These are phyloP conservation scores for Mycena rebaudengoi DNA, from an alignment of 768 basidiomycete genomes.

Conservation along the genomic window DNA sequence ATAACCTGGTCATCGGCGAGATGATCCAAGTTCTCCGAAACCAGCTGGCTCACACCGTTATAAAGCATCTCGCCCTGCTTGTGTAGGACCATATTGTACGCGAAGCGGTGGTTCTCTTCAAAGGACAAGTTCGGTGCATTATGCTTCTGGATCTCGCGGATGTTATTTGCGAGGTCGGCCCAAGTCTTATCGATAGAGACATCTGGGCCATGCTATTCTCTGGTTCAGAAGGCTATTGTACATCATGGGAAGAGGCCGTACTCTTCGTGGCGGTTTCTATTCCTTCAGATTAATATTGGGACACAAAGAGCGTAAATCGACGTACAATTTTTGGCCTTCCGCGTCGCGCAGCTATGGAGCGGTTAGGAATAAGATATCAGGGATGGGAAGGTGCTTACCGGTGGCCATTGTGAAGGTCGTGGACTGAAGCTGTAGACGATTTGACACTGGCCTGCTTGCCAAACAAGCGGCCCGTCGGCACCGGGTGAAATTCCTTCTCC, in stretches of 20 bases:
- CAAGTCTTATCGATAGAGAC: conserved; percentile 88
- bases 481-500: background rate
- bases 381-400: background rate
- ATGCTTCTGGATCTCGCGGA: conserved; percentile 94
- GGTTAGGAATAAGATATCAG: background rate
- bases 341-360: conserved; percentile 42
- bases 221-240: background rate
- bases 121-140: conserved; percentile 89
- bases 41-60: conserved; percentile 80
- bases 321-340: conserved; percentile 57
- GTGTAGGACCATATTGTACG: conserved; percentile 92
- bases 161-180: conserved; percentile 81
- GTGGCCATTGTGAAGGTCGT: conserved; percentile 16
- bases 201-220: conserved; percentile 72
- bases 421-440: background rate
- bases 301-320: conserved; percentile 18
- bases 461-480: conserved; percentile 4
- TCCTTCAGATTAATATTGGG: conserved; percentile 6
- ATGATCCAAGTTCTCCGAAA: conserved; percentile 82
- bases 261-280: conserved; percentile 60
- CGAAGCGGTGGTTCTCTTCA: conserved; percentile 94
- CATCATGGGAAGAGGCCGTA: conserved; percentile 25
- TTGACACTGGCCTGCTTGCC: background rate
- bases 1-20: conserved; percentile 81
- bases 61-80: conserved; percentile 89